Evolutionary conservation across 176 grass and related monocot genomes (phyloP).

Genomic region (Miscanthus lutarioriparius): DNA sequence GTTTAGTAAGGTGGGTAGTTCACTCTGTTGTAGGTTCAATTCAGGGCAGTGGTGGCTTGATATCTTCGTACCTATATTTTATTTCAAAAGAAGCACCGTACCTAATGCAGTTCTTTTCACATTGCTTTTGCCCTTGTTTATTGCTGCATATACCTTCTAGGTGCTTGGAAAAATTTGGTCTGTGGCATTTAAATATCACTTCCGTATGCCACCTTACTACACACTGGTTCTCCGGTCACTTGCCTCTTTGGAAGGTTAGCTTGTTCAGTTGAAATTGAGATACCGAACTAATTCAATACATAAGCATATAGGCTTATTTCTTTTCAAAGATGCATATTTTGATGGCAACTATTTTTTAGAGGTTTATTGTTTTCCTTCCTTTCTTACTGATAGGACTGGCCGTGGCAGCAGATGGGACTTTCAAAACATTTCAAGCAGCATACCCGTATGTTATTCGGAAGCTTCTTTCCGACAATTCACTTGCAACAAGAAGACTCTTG

Average conservation of each 20-base stretch:
- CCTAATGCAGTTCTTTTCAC: slow-evolving; percentile 24
- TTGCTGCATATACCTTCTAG: slow-evolving; percentile 49
- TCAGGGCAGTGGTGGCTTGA: neutral
- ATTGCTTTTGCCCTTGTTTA: slow-evolving; percentile 35
- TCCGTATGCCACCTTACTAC: slow-evolving; percentile 94
- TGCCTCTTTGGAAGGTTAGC: slow-evolving; percentile 86
- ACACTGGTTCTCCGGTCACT: slow-evolving; percentile 87
- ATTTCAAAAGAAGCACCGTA: slow-evolving; percentile 18
- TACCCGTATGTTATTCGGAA: slow-evolving; percentile 71
- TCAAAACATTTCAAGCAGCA: slow-evolving; percentile 84
- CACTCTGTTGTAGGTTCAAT: slow-evolving; percentile 29
- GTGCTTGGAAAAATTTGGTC: slow-evolving; percentile 93
- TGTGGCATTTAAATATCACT: slow-evolving; percentile 86
- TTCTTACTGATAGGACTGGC: slow-evolving; percentile 58
- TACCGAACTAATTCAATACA: neutral
- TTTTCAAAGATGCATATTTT: slow-evolving; percentile 9
- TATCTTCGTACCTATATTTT: slow-evolving; percentile 17
- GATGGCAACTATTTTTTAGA: neutral
- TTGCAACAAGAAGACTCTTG: slow-evolving; percentile 62
- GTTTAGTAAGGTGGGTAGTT: slow-evolving; percentile 74
- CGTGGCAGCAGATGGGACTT: slow-evolving; percentile 49
- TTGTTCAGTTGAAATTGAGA: slow-evolving; percentile 23
- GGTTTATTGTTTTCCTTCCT: slow-evolving; percentile 3
- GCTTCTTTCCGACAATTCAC: slow-evolving; percentile 73
- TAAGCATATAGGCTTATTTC: neutral